Conservation (phyloP, 306 rosid species). For the Vigna radiata region DNA sequence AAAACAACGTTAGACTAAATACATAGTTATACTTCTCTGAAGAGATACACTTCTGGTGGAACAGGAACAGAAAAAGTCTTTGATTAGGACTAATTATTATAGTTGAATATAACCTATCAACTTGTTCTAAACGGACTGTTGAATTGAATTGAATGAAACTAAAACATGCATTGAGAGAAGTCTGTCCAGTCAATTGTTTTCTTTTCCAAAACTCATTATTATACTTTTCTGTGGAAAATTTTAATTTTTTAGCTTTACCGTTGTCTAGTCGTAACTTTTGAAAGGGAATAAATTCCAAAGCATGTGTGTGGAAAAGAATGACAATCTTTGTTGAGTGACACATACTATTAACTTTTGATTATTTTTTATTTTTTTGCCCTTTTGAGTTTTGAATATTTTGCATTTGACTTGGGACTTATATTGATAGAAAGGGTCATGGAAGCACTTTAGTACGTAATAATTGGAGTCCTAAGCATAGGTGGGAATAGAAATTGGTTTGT, state of each 20-base stretch:
- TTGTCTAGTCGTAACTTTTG: conserved; percentile 35
- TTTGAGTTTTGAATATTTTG: conserved; percentile 19
- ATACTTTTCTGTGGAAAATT: neutral
- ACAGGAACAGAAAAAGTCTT: too few relatives aligned
- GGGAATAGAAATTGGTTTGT: conserved; percentile 34
- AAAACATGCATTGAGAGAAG: too few relatives aligned
- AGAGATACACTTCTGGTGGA: too few relatives aligned
- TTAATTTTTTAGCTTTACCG: neutral
- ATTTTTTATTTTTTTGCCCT: too few relatives aligned
- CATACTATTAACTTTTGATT: neutral
- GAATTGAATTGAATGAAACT: too few relatives aligned
- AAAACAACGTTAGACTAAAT: too few relatives aligned
- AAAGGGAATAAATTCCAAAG: conserved; percentile 47
- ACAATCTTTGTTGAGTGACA: conserved; percentile 16
- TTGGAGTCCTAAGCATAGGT: conserved; percentile 29
- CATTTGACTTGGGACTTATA: conserved; percentile 26
- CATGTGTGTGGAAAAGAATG: conserved; percentile 10
- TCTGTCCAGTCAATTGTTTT: too few relatives aligned
- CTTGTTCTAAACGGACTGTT: too few relatives aligned
- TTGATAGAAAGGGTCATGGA: conserved; percentile 6
- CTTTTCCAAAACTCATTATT: neutral
- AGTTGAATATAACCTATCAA: too few relatives aligned
- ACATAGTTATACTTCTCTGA: too few relatives aligned
- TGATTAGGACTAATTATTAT: too few relatives aligned
- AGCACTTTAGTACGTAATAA: conserved; percentile 26